Conservation (phyloP, 2,329 filamentous ascomycete species). For the Neofusicoccum parvum region DNA sequence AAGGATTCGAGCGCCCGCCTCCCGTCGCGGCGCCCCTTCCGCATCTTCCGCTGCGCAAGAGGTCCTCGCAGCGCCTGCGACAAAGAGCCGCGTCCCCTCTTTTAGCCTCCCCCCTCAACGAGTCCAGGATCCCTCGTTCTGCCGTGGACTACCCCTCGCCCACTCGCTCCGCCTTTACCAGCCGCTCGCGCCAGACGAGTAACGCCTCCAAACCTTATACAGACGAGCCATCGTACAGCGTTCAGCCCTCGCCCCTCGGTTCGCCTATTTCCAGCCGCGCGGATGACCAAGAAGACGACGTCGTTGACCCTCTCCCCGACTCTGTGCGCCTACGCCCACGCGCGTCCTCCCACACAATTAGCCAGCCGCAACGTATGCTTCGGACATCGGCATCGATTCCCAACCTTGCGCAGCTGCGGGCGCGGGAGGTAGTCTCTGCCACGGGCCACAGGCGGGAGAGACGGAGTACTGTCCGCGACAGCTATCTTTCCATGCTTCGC, state of each 20-base stretch:
- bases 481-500: slow-evolving; percentile 39
- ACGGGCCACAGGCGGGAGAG: slow-evolving; percentile 40
- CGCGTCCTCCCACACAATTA: slow-evolving; percentile 31
- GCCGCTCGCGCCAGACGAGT: slow-evolving; percentile 27
- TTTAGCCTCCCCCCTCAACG: slow-evolving; percentile 15
- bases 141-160: slow-evolving; percentile 26
- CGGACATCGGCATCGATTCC: slow-evolving; percentile 42
- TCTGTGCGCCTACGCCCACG: slow-evolving; percentile 10
- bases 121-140: slow-evolving; percentile 18
- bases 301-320: slow-evolving; percentile 7
- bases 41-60: slow-evolving; percentile 40
- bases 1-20: slow-evolving; percentile 16
- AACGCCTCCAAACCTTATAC: slow-evolving; percentile 15
- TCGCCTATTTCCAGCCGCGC: slow-evolving; percentile 15
- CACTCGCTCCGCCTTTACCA: slow-evolving; percentile 31
- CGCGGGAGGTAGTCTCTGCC: slow-evolving; percentile 27
- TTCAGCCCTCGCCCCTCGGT: slow-evolving; percentile 19
- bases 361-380: slow-evolving; percentile 23
- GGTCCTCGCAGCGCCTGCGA: slow-evolving; percentile 34
- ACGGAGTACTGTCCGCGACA: slow-evolving; percentile 22
- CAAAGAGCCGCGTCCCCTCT: slow-evolving; percentile 22
- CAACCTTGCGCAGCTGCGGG: slow-evolving; percentile 35
- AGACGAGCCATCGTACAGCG: slow-evolving; percentile 17
- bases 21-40: slow-evolving; percentile 30
- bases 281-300: slow-evolving; percentile 13